Evolutionary conservation across 2,329 filamentous ascomycete species (phyloP).

Genomic region (Colletotrichum scovillei): DNA sequence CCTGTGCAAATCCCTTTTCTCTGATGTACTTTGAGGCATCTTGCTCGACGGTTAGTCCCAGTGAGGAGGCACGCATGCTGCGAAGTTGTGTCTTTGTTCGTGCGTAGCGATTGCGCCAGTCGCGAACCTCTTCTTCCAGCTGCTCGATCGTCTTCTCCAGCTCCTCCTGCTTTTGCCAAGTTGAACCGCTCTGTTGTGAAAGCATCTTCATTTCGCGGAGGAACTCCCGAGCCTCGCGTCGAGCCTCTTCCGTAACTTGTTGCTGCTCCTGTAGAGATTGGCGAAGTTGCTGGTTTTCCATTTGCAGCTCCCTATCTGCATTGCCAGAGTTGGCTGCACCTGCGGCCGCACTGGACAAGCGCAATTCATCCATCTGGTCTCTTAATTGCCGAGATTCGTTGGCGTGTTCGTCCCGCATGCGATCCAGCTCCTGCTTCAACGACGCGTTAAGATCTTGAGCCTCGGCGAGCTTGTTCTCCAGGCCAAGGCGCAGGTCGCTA

Average conservation of each 20-base stretch:
- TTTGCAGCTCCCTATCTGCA: constrained; percentile 67
- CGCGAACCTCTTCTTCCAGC: constrained; percentile 84
- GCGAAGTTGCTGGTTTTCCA: constrained; percentile 77
- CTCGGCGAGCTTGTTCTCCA: constrained; percentile 80
- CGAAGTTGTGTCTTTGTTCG: constrained; percentile 89
- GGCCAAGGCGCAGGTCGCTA: constrained; percentile 70
- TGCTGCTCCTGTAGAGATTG: constrained; percentile 78
- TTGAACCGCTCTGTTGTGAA: constrained; percentile 81
- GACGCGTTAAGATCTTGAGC: constrained; percentile 83
- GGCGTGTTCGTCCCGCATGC: constrained; percentile 75
- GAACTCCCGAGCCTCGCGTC: constrained; percentile 84
- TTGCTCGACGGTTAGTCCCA: constrained; percentile 76
- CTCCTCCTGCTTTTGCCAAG: constrained; percentile 84
- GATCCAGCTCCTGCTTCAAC: constrained; percentile 82
- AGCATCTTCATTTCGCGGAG: constrained; percentile 89
- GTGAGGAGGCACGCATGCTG: constrained; percentile 82
- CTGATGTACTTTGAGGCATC: constrained; percentile 76
- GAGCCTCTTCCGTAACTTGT: constrained; percentile 86
- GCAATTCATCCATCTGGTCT: constrained; percentile 69
- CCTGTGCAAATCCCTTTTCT: constrained; percentile 75
- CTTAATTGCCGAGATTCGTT: constrained; percentile 71
- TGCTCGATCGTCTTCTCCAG: constrained; percentile 79
- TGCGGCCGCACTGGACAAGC: constrained; percentile 44
- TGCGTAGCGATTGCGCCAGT: constrained; percentile 92
- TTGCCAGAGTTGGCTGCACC: constrained; percentile 40